phyloP scores from a whole-genome alignment of 2,329 filamentous ascomycete genomes.

The Colletotrichum godetiae region DNA sequence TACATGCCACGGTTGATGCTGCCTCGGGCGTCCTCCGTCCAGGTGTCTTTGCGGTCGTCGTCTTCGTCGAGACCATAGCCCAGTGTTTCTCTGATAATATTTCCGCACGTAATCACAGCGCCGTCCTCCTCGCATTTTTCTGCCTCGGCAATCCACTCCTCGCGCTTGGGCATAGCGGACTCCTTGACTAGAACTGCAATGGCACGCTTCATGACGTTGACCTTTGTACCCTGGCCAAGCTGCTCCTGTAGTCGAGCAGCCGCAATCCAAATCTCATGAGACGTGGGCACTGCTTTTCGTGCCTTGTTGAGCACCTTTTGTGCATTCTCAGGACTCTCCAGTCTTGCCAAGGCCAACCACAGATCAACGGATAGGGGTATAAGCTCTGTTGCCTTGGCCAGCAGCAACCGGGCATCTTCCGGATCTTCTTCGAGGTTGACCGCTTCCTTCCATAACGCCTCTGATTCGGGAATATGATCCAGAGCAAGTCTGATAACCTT shows the following conservation, averaged over 20 bases:
- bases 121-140: slow-evolving; percentile 96
- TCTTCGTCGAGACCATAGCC: slow-evolving; percentile 95
- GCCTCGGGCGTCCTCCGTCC: slow-evolving; percentile 91
- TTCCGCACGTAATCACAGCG: slow-evolving; percentile 84
- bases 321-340: slow-evolving; percentile 91
- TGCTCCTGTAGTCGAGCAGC: slow-evolving; percentile 92
- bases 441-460: slow-evolving; percentile 97
- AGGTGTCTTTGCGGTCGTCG: slow-evolving; percentile 94
- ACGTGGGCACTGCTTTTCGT: slow-evolving; percentile 91
- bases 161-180: slow-evolving; percentile 95
- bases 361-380: slow-evolving; percentile 94
- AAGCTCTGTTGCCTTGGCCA: slow-evolving; percentile 95
- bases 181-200: slow-evolving; percentile 89
- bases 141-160: slow-evolving; percentile 96
- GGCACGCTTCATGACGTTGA: slow-evolving; percentile 95
- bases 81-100: slow-evolving; percentile 92
- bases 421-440: slow-evolving; percentile 95
- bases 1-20: slow-evolving; percentile 86
- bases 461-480: slow-evolving; percentile 92
- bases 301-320: slow-evolving; percentile 96
- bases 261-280: slow-evolving; percentile 96
- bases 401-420: slow-evolving; percentile 85
- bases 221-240: slow-evolving; percentile 79
- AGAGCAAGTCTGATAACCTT: slow-evolving; percentile 91
- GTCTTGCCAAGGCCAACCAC: slow-evolving; percentile 91